phyloP scores from a whole-genome alignment of 2,329 filamentous ascomycete genomes.

The Shiraia sp. region DNA sequence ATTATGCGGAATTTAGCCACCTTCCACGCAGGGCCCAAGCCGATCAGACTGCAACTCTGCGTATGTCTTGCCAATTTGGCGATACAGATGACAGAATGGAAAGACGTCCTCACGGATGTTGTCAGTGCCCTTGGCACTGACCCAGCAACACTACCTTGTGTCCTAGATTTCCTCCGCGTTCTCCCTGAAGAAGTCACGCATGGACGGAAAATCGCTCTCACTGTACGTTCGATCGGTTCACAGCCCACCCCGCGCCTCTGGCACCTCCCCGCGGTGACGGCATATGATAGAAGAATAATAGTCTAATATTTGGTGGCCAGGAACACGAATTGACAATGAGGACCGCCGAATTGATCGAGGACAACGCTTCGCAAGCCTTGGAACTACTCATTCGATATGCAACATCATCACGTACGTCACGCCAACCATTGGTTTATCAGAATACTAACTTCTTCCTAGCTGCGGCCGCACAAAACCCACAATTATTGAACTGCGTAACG shows the following conservation, averaged over 20 bases:
- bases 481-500: constrained; percentile 91
- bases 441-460: constrained; percentile 45
- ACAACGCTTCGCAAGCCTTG: constrained; percentile 88
- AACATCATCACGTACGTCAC: constrained; percentile 80
- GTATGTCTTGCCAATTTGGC: constrained; percentile 93
- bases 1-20: constrained; percentile 79
- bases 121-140: constrained; percentile 77
- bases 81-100: constrained; percentile 95
- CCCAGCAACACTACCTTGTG: constrained; percentile 78
- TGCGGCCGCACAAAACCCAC: constrained; percentile 79
- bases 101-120: constrained; percentile 83
- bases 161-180: constrained; percentile 94
- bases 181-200: constrained; percentile 98
- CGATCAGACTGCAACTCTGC: constrained; percentile 81
- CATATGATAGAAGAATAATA: constrained; percentile 43
- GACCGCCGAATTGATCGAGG: constrained; percentile 85
- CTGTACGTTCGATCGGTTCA: constrained; percentile 77
- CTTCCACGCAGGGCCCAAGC: constrained; percentile 80
- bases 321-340: constrained; percentile 90
- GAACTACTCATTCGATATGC: constrained; percentile 86
- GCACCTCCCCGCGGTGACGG: constrained; percentile 41
- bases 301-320: constrained; percentile 58
- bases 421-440: not conserved
- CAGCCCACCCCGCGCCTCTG: constrained; percentile 43
- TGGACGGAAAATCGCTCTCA: constrained; percentile 98